A percentile compares a stretch with the other conserved stretches of the same genome.
These are phyloP conservation scores for Exutisphaerella laricina DNA, from an alignment of 2,329 filamentous ascomycete species.

Conservation along the genomic window DNA sequence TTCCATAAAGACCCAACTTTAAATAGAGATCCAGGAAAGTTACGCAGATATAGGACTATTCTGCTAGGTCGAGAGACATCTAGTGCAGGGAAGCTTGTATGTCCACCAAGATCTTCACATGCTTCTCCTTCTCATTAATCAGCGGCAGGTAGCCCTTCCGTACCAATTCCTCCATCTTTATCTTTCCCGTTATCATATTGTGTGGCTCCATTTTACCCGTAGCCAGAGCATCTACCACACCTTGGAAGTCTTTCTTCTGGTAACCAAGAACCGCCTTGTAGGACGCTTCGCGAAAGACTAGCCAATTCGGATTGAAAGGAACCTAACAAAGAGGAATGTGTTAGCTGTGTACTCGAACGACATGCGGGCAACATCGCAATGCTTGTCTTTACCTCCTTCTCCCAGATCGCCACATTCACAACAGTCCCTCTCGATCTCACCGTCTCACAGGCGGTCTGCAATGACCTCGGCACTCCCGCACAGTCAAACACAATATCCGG, in stretches of 20 bases:
- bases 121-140: slow-evolving; percentile 55
- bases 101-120: slow-evolving; percentile 59
- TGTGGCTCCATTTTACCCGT: slow-evolving; percentile 44
- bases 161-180: slow-evolving; percentile 51
- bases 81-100: slow-evolving; percentile 19
- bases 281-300: slow-evolving; percentile 50
- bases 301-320: slow-evolving; percentile 49
- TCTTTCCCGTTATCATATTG: slow-evolving; percentile 57
- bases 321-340: slow-evolving; percentile 23
- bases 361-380: too few relatives aligned
- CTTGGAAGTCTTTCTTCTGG: slow-evolving; percentile 50
- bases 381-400: slow-evolving; percentile 37
- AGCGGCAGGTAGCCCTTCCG: slow-evolving; percentile 54
- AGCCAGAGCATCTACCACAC: slow-evolving; percentile 45
- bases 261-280: slow-evolving; percentile 49
- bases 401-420: slow-evolving; percentile 62
- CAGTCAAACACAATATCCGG: slow-evolving; percentile 59
- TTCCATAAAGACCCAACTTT: too few relatives aligned
- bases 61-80: too few relatives aligned
- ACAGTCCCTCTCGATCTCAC: slow-evolving; percentile 52
- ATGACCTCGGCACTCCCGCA: slow-evolving; percentile 50
- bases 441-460: slow-evolving; percentile 43
- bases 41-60: too few relatives aligned
- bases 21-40: too few relatives aligned
- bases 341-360: background rate